Percentiles rank a stretch among this genome's conserved stretches.
phyloP scores from a whole-genome alignment of 495 filamentous ascomycete species.

The Niebla homalea region DNA sequence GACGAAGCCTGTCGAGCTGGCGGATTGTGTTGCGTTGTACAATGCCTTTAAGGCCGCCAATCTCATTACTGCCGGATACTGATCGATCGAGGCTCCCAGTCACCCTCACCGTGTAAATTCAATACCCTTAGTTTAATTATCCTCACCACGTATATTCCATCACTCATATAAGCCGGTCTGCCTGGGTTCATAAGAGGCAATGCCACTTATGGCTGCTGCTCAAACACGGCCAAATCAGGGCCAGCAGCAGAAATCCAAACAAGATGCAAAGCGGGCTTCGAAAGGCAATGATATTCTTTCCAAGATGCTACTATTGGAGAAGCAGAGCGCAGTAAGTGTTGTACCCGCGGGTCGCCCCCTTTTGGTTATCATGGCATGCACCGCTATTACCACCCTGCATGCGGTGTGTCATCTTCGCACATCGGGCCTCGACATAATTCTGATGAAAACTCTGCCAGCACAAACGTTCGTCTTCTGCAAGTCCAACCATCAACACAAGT shows the following conservation, averaged over 20 bases:
- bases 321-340: slow-evolving; percentile 16
- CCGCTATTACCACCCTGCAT: background rate
- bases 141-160: too few relatives aligned
- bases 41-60: too few relatives aligned
- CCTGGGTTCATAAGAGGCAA: too few relatives aligned
- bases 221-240: background rate
- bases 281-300: slow-evolving; percentile 14
- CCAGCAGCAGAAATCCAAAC: background rate
- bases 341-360: background rate
- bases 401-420: background rate
- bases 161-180: too few relatives aligned
- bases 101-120: too few relatives aligned
- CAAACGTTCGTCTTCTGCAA: slow-evolving; percentile 8
- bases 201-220: background rate
- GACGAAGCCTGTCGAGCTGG: too few relatives aligned
- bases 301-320: slow-evolving; percentile 19
- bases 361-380: slow-evolving; percentile 1
- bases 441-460: slow-evolving; percentile 4
- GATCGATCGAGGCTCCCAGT: too few relatives aligned
- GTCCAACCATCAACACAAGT: slow-evolving; percentile 5
- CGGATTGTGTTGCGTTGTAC: too few relatives aligned
- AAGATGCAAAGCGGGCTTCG: slow-evolving; percentile 5
- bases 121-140: too few relatives aligned
- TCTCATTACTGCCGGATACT: too few relatives aligned
- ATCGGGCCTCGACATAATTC: background rate